Evolutionary conservation across 108 stramenopile species (phyloP).

Genomic region (Ochromonas danica): DNA sequence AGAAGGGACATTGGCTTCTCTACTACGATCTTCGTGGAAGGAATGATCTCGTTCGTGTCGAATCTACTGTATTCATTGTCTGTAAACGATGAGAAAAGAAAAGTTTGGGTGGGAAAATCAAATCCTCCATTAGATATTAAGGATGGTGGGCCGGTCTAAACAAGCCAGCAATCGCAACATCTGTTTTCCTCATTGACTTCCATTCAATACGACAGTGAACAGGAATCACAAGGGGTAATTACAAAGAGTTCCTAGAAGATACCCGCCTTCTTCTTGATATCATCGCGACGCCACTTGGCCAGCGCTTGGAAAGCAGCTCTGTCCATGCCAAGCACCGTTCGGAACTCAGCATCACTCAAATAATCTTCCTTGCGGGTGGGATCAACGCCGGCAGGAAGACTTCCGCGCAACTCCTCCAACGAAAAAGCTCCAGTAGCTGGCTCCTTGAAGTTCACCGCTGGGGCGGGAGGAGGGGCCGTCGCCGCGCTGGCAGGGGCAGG

Average conservation of each 20-base stretch:
- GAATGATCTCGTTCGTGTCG: no score
- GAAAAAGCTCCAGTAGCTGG: conserved; percentile 21
- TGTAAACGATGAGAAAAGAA: no score
- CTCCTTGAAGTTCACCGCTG: not conserved
- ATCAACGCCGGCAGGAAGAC: conserved; percentile 44
- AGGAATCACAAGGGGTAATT: no score
- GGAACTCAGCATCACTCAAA: conserved; percentile 44
- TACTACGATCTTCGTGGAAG: no score
- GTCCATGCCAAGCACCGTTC: conserved; percentile 46
- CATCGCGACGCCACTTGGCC: conserved; percentile 53
- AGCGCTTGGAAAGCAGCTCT: conserved; percentile 44
- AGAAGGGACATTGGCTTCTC: no score
- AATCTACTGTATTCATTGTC: no score
- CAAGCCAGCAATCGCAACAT: no score
- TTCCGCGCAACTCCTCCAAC: conserved; percentile 33
- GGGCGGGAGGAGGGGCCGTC: conserved; percentile 1
- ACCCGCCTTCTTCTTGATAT: conserved; percentile 48
- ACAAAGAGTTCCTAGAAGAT: conserved; percentile 51
- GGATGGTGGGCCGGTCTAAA: no score
- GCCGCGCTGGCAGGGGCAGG: not conserved
- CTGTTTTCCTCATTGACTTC: no score
- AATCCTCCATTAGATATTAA: no score
- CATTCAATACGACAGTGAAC: no score
- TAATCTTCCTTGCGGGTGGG: conserved; percentile 49
- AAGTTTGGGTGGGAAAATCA: no score